Percentiles rank a stretch among this genome's conserved stretches.
These are phyloP conservation scores for Prinsepia uniflora DNA, from an alignment of 306 rosid genomes.

Conservation along the genomic window DNA sequence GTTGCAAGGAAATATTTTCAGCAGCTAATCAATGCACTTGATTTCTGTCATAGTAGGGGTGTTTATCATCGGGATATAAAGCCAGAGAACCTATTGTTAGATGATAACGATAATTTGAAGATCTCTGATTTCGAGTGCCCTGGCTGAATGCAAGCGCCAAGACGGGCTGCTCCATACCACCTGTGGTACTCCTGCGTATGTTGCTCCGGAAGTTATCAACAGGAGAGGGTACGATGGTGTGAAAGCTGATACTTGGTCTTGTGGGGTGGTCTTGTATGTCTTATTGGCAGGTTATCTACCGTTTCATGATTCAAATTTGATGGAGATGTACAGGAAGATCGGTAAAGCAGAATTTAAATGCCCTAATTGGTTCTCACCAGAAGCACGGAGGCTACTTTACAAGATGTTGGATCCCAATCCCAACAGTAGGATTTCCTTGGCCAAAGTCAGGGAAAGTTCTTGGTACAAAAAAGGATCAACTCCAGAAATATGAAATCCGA, in stretches of 20 bases:
- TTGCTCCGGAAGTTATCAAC: conserved; percentile 81
- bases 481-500: conserved; percentile 24
- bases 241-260: conserved; percentile 93
- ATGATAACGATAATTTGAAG: conserved; percentile 71
- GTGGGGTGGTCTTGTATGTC: conserved; percentile 83
- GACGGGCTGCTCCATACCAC: conserved; percentile 74
- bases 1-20: conserved; percentile 61
- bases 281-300: conserved; percentile 88
- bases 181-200: conserved; percentile 97
- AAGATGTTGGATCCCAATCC: conserved; percentile 76
- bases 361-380: conserved; percentile 73
- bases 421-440: conserved; percentile 48
- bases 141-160: conserved; percentile 51
- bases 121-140: conserved; percentile 91
- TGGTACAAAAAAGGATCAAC: conserved; percentile 62
- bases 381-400: conserved; percentile 45
- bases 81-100: conserved; percentile 83
- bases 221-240: conserved; percentile 87
- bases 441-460: conserved; percentile 45
- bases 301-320: conserved; percentile 73
- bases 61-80: conserved; percentile 90
- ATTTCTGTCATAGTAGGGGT: conserved; percentile 84
- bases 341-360: conserved; percentile 56
- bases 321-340: conserved; percentile 85
- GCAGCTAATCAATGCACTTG: conserved; percentile 76